These are phyloP conservation scores for Talaromyces ruber DNA, from an alignment of 495 filamentous ascomycete species.

Conservation along the genomic window DNA sequence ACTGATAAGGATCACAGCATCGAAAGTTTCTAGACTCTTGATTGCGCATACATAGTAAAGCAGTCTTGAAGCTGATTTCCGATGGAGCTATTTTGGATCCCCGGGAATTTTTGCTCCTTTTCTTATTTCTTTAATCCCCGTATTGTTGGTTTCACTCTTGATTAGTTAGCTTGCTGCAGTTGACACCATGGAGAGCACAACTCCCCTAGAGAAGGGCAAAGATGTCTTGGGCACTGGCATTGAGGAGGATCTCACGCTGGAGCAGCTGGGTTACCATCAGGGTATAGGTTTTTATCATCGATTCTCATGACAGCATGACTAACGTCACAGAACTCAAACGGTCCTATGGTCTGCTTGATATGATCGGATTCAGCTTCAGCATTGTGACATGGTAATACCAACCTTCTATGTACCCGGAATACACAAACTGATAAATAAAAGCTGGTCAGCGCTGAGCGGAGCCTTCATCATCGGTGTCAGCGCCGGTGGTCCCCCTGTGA, in stretches of 20 bases:
- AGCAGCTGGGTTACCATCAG: conserved; percentile 43
- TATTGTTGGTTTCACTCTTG: neutral
- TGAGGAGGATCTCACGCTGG: conserved; percentile 33
- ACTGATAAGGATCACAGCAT: neutral
- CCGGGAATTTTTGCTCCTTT: neutral
- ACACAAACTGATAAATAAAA: conserved; percentile 9
- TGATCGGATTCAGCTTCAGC: conserved; percentile 52
- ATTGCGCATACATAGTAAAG: no score
- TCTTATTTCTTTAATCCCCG: neutral
- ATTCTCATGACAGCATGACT: neutral
- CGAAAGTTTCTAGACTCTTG: neutral
- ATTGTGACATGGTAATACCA: conserved; percentile 43
- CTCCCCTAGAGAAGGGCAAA: conserved; percentile 1
- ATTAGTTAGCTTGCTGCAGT: neutral
- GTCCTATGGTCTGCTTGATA: conserved; percentile 48
- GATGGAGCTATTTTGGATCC: neutral
- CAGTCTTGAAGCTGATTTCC: neutral
- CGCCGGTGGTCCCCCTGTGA: conserved; percentile 47
- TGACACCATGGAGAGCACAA: neutral
- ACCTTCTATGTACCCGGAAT: no score
- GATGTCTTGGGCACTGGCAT: conserved; percentile 18
- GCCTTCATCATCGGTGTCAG: conserved; percentile 48
- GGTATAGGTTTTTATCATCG: conserved; percentile 15
- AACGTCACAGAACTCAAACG: conserved; percentile 41
- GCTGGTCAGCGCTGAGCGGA: conserved; percentile 48